phyloP scores from a whole-genome alignment of 2,329 filamentous ascomycete genomes.

The Cytospora leucostoma region DNA sequence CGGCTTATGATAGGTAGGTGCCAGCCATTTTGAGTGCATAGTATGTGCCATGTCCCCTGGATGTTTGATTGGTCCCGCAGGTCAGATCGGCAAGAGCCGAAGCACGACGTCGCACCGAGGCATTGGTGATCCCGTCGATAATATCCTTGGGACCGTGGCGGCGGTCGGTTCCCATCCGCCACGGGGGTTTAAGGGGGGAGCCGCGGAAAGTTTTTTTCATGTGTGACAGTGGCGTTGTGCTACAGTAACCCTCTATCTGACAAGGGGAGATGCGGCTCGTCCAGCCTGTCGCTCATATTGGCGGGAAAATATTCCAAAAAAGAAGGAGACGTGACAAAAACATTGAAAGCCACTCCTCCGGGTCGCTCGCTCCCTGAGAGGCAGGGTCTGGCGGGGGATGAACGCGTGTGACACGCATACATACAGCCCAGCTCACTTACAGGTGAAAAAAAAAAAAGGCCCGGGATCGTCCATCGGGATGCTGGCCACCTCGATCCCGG shows the following conservation, averaged over 20 bases:
- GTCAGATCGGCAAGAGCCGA: conserved; percentile 9
- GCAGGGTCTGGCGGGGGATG: too few species aligned
- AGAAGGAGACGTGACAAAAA: too few species aligned
- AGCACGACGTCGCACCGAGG: neutral
- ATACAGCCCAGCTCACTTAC: too few species aligned
- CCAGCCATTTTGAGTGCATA: neutral
- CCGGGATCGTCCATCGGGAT: neutral
- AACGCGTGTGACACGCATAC: too few species aligned
- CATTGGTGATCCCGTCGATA: neutral
- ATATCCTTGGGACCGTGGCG: neutral
- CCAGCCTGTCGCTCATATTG: neutral
- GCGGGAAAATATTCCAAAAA: neutral
- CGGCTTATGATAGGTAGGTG: neutral
- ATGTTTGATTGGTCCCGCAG: neutral
- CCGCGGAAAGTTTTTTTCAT: neutral
- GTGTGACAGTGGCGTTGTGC: neutral
- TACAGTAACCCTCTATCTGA: neutral
- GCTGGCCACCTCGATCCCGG: neutral
- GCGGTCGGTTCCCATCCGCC: neutral
- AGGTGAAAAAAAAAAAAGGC: too few species aligned
- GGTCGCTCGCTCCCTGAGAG: too few species aligned
- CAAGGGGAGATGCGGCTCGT: neutral
- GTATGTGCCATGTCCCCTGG: neutral
- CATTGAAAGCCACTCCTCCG: too few species aligned
- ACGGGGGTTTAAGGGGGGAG: neutral